Conservation (phyloP, 176 grass and related monocot genomes). For the Zea luxurians region DNA sequence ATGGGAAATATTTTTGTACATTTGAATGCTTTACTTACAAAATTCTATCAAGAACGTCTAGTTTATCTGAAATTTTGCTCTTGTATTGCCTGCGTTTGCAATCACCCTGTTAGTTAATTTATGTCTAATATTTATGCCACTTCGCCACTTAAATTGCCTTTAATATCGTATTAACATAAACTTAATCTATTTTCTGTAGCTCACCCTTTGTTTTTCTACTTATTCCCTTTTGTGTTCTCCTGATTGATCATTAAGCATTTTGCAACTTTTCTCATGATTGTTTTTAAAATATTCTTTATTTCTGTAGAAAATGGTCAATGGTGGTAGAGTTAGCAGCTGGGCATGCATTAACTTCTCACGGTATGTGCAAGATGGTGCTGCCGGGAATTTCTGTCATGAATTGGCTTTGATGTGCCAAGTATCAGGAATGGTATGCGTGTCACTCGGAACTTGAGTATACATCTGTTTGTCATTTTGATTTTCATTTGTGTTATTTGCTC, state of each 20-base stretch:
- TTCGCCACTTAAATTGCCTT: not conserved
- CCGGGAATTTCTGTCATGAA: slow-evolving; percentile 72
- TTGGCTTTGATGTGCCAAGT: slow-evolving; percentile 81
- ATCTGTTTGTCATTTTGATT: slow-evolving; percentile 1
- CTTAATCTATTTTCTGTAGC: slow-evolving; percentile 4
- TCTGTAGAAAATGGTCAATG: slow-evolving; percentile 82
- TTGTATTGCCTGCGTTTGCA: not conserved
- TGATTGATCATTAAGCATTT: slow-evolving; percentile 9
- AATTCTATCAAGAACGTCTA: not conserved
- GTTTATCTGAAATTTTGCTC: not conserved
- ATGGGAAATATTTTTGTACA: not conserved
- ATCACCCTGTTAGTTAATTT: not conserved
- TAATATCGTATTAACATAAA: slow-evolving; percentile 10
- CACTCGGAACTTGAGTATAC: not conserved
- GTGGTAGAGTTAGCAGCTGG: slow-evolving; percentile 74
- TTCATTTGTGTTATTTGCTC: not conserved
- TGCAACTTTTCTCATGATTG: slow-evolving; percentile 13
- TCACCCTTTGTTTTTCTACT: not conserved
- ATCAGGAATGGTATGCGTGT: slow-evolving; percentile 75
- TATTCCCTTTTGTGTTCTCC: not conserved
- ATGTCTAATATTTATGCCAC: not conserved
- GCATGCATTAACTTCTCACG: slow-evolving; percentile 81
- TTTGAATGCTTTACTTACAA: slow-evolving; percentile 10
- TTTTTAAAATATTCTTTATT: not conserved
- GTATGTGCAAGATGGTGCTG: slow-evolving; percentile 65